Evolutionary conservation across 1,284 basidiomycete genomes (phyloP).

Genomic region (Anthracocystis panici-leucophaei): DNA sequence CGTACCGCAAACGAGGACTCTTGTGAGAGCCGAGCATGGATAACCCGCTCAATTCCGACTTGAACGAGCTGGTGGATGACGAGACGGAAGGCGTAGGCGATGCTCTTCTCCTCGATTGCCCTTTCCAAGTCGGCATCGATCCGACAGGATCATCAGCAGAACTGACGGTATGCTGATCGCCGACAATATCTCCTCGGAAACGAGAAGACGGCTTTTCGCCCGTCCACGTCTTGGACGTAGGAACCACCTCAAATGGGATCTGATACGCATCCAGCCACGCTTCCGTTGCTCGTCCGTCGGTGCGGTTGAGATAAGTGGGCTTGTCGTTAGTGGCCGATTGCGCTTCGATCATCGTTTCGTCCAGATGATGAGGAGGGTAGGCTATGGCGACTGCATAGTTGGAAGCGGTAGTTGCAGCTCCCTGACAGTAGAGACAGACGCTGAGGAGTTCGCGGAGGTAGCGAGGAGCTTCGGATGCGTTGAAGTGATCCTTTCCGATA

Average conservation of each 20-base stretch:
- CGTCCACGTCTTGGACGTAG: conserved; percentile 48
- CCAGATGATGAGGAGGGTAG: conserved; percentile 39
- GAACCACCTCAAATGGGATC: conserved; percentile 28
- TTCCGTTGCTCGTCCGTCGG: conserved; percentile 40
- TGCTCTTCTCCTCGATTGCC: conserved; percentile 9
- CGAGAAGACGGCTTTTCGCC: conserved; percentile 36
- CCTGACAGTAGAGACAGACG: conserved; percentile 33
- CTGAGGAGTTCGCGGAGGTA: conserved; percentile 44
- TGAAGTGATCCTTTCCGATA: conserved; percentile 21
- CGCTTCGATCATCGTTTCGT: conserved; percentile 33
- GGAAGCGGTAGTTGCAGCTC: conserved; percentile 2
- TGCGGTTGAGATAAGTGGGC: conserved; percentile 34
- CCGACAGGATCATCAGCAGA: conserved; percentile 16
- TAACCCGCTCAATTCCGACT: conserved; percentile 26
- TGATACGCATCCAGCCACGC: conserved; percentile 42
- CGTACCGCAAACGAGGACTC: conserved; percentile 23
- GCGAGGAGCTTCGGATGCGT: conserved; percentile 22
- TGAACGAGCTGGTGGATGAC: conserved; percentile 30
- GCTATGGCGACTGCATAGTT: conserved; percentile 37
- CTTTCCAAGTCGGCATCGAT: background rate
- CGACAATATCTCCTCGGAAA: conserved; percentile 14
- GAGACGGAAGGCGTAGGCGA: conserved; percentile 32
- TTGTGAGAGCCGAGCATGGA: conserved; percentile 24
- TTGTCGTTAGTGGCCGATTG: conserved; percentile 14
- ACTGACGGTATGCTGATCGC: conserved; percentile 2